Base-by-base conservation (phyloP, 1,284 basidiomycete genomes). In the Irpex sp. region DNA sequence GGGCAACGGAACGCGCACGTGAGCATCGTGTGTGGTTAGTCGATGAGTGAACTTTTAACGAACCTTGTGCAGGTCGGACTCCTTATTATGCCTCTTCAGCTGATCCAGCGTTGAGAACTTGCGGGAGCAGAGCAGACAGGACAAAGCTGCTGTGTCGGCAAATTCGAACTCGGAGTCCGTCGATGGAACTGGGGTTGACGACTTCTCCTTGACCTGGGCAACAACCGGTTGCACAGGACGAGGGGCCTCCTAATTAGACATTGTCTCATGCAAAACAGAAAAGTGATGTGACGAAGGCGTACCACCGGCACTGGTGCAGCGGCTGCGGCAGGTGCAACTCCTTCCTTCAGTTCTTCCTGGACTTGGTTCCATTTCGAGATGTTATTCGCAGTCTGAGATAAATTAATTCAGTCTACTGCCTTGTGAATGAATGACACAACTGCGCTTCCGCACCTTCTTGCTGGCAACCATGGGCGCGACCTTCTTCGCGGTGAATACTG, bases 281-380 rank as follows among this genome's bases (percentile, higher is more conserved):
- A 3, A 49, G 7, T 47, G 1, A 9, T 3, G 15, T 21, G 31
- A 53, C n/a, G 26, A 8, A 21, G 19, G 51, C 61, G 26, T 49
- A 56, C 39, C 56, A 49, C 21, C 2, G 56, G 53, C 53, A 61
- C 66, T 51, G 67, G 61, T 17, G 64, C 49, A 21, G 65, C 60
- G 36, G 68, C 64, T 37, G 67, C 68, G 21, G 70, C 65, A 33
- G 70, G 15, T 43, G 66, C 62, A n/a, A 60, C 66, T 33, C 68
- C 73, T 26, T 74, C 67, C 57, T 72, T 85, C 35, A 96, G 82
- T 70, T 93, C 94, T 75, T 88, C 89, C 76, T 95, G 93, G 15
- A 95, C 93, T 77, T 90, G 91, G 73, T 95, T 97, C 95, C 95
- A 97, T 71, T 97, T 97, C 71, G 83, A 89, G 72, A 98, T 97